Base-by-base conservation (phyloP, 768 basidiomycete genomes). In the Harrya chromipes region DNA sequence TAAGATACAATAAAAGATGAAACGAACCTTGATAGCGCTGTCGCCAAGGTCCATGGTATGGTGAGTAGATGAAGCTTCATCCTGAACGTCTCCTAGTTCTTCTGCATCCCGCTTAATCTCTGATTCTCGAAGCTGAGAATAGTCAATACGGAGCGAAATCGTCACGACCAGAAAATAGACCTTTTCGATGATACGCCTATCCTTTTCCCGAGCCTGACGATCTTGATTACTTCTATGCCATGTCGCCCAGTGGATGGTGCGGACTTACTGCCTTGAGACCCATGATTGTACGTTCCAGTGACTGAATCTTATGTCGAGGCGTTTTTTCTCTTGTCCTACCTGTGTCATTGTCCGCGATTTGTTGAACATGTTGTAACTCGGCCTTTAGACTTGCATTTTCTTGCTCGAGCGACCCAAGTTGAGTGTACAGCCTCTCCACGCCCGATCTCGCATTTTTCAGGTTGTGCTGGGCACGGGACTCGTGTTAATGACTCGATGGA, bases 51-150 rank as follows among this genome's bases (percentile, higher is more conserved):
- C 33, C 21, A 9, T n/a, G 5, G 40, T 33, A 43, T 48, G 31
- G 11, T 23, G 53, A 11, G 19, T 46, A 23, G 33, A 21, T 21
- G n/a, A n/a, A 29, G 10, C 11, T 5, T 24, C 47, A 14, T 34
- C 45, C 4, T 26, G 16, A 43, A 47, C 53, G 21, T 38, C 36
- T 29, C 31, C 26, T 23, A 58, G 52, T 17, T 54, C 59, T 17
- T 47, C 38, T n/a, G 52, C 52, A 21, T 64, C 59, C 3, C 31
- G 52, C 13, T 47, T 35, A 8, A 55, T 36, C 41, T 64, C 62
- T 21, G 13, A 47, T 3, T 60, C 41, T 37, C 49, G 52, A 38
- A 61, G 38, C 62, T 58, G 33, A 33, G 23, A 17, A 40, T 17
- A 6, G 41, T 61, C 17, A 52, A 31, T 12, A 27, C 8, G 10